Percentiles rank a stretch among this genome's conserved stretches.
phyloP scores from a whole-genome alignment of 2,329 filamentous ascomycete species.

The Fonsecaea pedrosoi region DNA sequence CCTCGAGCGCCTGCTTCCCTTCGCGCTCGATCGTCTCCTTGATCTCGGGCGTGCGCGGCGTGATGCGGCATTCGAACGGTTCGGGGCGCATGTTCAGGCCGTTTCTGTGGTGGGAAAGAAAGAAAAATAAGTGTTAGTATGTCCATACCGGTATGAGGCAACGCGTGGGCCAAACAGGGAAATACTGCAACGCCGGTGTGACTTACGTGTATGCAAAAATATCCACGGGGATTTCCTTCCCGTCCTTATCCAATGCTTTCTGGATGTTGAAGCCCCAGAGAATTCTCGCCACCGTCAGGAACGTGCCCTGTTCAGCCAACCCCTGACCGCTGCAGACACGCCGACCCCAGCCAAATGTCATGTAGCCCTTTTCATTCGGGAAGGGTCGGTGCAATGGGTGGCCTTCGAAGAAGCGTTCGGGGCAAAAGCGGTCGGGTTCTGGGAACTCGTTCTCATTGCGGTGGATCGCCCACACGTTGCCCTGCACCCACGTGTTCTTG shows the following conservation, averaged over 20 bases:
- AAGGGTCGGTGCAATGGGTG: slow-evolving; percentile 43
- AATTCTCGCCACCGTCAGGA: slow-evolving; percentile 64
- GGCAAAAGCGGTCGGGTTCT: slow-evolving; percentile 53
- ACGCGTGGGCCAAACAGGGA: too few relatives aligned
- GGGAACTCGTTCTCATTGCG: slow-evolving; percentile 53
- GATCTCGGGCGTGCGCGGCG: slow-evolving; percentile 58
- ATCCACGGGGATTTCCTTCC: slow-evolving; percentile 60
- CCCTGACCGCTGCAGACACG: slow-evolving; percentile 44
- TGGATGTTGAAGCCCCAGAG: slow-evolving; percentile 36
- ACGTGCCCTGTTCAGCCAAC: slow-evolving; percentile 47
- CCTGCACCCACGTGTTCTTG: slow-evolving; percentile 54
- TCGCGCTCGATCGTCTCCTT: slow-evolving; percentile 60
- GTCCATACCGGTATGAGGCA: not conserved
- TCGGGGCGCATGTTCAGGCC: slow-evolving; percentile 66
- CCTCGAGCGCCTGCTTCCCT: slow-evolving; percentile 59
- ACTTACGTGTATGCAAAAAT: slow-evolving; percentile 60
- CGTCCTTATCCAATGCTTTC: slow-evolving; percentile 41
- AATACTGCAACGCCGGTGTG: not conserved
- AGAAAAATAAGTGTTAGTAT: not conserved
- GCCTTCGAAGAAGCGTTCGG: slow-evolving; percentile 48
- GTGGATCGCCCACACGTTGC: slow-evolving; percentile 53
- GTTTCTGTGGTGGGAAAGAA: slow-evolving; percentile 45
- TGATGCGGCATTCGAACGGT: slow-evolving; percentile 62
- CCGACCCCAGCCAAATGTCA: slow-evolving; percentile 64
- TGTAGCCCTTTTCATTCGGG: slow-evolving; percentile 54